phyloP scores from a whole-genome alignment of 2,329 filamentous ascomycete species.

The Diaporthe eres region DNA sequence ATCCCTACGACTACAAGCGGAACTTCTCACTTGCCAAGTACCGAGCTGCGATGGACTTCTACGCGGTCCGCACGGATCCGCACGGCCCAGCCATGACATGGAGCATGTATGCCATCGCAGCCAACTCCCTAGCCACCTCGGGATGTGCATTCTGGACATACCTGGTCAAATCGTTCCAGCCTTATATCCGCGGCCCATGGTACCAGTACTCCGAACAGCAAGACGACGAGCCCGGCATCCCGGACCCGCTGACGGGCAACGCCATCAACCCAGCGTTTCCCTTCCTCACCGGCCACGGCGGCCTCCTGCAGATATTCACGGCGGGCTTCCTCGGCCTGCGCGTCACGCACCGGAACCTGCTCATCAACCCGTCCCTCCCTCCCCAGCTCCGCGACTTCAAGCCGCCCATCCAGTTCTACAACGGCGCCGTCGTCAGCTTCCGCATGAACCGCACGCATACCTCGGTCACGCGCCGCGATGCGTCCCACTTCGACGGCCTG shows the following conservation, averaged over 20 bases:
- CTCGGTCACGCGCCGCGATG: slow-evolving; percentile 40
- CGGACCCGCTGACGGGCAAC: slow-evolving; percentile 57
- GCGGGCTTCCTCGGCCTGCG: slow-evolving; percentile 78
- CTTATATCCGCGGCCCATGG: slow-evolving; percentile 76
- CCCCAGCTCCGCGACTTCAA: slow-evolving; percentile 68
- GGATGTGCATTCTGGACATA: slow-evolving; percentile 80
- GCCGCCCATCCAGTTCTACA: slow-evolving; percentile 47
- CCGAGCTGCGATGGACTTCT: slow-evolving; percentile 51
- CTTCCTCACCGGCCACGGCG: slow-evolving; percentile 80
- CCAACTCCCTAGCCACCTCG: slow-evolving; percentile 74
- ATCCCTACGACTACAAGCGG: slow-evolving; percentile 72
- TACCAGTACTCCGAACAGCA: slow-evolving; percentile 80
- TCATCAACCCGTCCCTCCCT: slow-evolving; percentile 74
- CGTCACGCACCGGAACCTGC: slow-evolving; percentile 69
- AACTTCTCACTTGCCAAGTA: slow-evolving; percentile 37
- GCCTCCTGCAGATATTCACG: slow-evolving; percentile 75
- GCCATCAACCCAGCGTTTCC: slow-evolving; percentile 78
- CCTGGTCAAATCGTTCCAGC: slow-evolving; percentile 71
- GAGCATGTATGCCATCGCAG: slow-evolving; percentile 77
- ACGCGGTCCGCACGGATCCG: slow-evolving; percentile 53
- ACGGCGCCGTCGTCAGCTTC: slow-evolving; percentile 49
- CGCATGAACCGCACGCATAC: slow-evolving; percentile 48
- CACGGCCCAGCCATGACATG: slow-evolving; percentile 83
- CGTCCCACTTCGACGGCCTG: slow-evolving; percentile 37
- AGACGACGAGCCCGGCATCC: slow-evolving; percentile 69